These are phyloP conservation scores for Sugiyamaella mastotermitis DNA, from an alignment of 805 yeast species.

Conservation along the genomic window DNA sequence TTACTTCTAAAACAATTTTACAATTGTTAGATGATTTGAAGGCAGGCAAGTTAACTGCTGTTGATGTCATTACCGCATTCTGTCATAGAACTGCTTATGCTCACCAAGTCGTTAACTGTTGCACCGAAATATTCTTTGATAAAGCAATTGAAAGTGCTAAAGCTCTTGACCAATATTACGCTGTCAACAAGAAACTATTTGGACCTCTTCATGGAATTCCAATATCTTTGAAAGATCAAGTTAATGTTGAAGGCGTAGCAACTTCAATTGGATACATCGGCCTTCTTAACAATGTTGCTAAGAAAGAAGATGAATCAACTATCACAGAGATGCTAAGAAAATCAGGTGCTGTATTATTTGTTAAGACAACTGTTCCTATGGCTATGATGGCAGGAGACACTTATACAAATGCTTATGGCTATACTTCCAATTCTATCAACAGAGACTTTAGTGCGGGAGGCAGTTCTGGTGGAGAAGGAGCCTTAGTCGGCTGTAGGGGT, in stretches of 20 bases:
- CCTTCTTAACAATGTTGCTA: conserved; percentile 41
- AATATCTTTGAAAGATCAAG: conserved; percentile 53
- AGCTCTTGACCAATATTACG: conserved; percentile 45
- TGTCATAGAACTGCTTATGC: conserved; percentile 53
- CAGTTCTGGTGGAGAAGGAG: conserved; percentile 52
- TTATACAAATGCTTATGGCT: conserved; percentile 39
- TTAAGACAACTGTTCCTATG: conserved; percentile 49
- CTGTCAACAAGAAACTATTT: conserved; percentile 40
- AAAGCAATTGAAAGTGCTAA: conserved; percentile 54
- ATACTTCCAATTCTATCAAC: conserved; percentile 42
- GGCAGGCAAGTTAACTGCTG: conserved; percentile 35
- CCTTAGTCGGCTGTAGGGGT: conserved; percentile 39
- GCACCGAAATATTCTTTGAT: conserved; percentile 40
- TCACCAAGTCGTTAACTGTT: conserved; percentile 43
- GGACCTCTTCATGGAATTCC: conserved; percentile 70
- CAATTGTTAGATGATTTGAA: conserved; percentile 2
- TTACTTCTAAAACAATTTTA: conserved; percentile 8
- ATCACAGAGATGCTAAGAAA: conserved; percentile 37
- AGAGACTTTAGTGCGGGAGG: conserved; percentile 45
- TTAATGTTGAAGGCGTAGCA: conserved; percentile 55
- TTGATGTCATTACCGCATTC: conserved; percentile 46
- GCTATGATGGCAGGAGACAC: conserved; percentile 48
- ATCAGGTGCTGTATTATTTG: conserved; percentile 49
- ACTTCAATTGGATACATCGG: conserved; percentile 51
- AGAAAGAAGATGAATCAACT: conserved; percentile 36